A percentile compares a stretch with the other conserved stretches of the same genome.
Evolutionary conservation across 208 protist genomes (phyloP).

Genomic region (Leishmania lainsoni): DNA sequence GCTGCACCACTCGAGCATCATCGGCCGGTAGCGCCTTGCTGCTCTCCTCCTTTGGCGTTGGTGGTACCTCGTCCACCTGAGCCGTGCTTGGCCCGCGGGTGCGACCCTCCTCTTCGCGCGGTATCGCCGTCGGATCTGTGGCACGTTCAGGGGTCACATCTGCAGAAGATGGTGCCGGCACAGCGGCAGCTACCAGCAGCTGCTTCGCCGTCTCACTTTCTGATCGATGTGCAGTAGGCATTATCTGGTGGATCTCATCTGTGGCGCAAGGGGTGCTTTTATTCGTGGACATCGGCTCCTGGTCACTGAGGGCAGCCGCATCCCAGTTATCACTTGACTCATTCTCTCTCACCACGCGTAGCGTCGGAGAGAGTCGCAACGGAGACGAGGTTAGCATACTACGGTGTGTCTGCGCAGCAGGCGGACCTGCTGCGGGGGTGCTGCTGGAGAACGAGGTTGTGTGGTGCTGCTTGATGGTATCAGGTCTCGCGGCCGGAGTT

Average conservation of each 20-base stretch:
- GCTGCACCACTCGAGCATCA: conserved; percentile 33
- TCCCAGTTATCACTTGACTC: neutral
- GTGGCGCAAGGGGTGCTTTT: neutral
- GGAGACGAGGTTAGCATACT: neutral
- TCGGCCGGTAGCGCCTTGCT: conserved; percentile 23
- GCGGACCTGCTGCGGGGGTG: neutral
- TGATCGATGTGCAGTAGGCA: neutral
- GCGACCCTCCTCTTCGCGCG: conserved; percentile 10
- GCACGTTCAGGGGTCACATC: conserved; percentile 24
- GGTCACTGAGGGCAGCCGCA: conserved; percentile 7
- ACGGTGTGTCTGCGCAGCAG: conserved; percentile 4
- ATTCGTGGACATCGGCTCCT: neutral
- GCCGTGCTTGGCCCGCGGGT: conserved; percentile 27
- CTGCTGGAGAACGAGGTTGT: too few species aligned
- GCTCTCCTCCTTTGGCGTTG: conserved; percentile 19
- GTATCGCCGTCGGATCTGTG: conserved; percentile 11
- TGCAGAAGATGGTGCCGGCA: neutral
- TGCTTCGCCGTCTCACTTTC: neutral
- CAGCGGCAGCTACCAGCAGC: neutral
- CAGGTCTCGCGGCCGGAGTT: neutral
- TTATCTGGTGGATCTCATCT: neutral
- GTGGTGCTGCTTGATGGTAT: too few species aligned
- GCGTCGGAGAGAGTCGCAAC: neutral
- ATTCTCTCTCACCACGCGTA: neutral
- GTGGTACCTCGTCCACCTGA: conserved; percentile 38